Percentiles rank a stretch among this genome's conserved stretches.
phyloP scores from a whole-genome alignment of 768 basidiomycete species.

The Mycena indigotica region DNA sequence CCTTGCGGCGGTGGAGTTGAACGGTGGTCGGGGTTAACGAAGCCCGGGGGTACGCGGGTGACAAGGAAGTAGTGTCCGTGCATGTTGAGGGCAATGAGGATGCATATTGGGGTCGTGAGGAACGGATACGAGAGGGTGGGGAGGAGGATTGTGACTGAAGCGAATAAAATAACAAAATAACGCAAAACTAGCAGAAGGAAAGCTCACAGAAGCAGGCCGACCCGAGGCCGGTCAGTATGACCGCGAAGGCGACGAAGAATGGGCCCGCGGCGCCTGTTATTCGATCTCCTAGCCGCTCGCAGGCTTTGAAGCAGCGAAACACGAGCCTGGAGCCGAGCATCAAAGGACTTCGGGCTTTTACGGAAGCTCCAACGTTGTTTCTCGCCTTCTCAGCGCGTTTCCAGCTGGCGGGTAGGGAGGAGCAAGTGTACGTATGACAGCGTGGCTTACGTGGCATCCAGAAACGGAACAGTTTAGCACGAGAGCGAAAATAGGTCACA shows the following conservation, averaged over 20 bases:
- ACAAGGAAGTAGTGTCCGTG: slow-evolving; percentile 85
- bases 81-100: slow-evolving; percentile 78
- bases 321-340: slow-evolving; percentile 52
- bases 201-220: slow-evolving; percentile 80
- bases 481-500: too few species aligned
- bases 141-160: slow-evolving; percentile 75
- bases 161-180: slow-evolving; percentile 8
- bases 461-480: too few species aligned
- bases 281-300: slow-evolving; percentile 77
- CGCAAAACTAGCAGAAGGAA: background rate
- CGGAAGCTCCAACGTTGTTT: too few species aligned
- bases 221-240: slow-evolving; percentile 68
- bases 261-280: slow-evolving; percentile 92
- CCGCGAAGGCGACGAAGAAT: slow-evolving; percentile 82
- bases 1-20: slow-evolving; percentile 32
- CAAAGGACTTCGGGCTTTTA: too few species aligned
- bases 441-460: too few species aligned
- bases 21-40: slow-evolving; percentile 41
- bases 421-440: too few species aligned
- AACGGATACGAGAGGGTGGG: slow-evolving; percentile 63
- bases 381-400: too few species aligned
- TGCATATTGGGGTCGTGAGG: slow-evolving; percentile 65
- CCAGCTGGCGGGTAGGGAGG: too few species aligned
- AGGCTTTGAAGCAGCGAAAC: slow-evolving; percentile 53
- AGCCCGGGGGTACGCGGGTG: slow-evolving; percentile 80